These are phyloP conservation scores for Erigeron canadensis DNA, from an alignment of 129 eudicot genomes.

Conservation along the genomic window DNA sequence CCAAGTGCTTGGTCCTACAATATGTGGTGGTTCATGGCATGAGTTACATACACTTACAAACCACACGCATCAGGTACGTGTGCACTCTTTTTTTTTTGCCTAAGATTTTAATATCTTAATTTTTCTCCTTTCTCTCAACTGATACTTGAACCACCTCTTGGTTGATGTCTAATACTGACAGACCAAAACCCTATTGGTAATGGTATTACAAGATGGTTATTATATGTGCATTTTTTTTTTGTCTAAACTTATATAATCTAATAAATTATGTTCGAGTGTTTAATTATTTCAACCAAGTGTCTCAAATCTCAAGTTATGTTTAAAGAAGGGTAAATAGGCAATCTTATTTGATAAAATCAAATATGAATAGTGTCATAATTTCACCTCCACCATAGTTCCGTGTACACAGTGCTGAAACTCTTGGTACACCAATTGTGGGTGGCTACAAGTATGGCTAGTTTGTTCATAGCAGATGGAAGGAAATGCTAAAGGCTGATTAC, in stretches of 20 bases:
- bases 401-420: conserved; percentile 96
- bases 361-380: conserved; percentile 1
- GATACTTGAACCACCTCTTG: no score
- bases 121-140: no score
- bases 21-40: conserved; percentile 92
- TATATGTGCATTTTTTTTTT: neutral
- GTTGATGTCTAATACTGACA: no score
- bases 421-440: conserved; percentile 91
- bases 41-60: conserved; percentile 79
- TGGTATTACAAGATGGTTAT: neutral
- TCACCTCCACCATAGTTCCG: conserved; percentile 52
- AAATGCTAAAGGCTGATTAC: conserved; percentile 59
- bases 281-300: no score
- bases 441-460: conserved; percentile 94
- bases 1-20: conserved; percentile 84
- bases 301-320: no score
- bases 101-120: neutral
- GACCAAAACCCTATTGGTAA: no score
- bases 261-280: no score
- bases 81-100: no score
- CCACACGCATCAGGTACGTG: conserved; percentile 80
- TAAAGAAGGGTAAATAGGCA: neutral
- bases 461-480: conserved; percentile 77
- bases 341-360: neutral
- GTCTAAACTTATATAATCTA: no score